Evolutionary conservation across 352 stramenopile species (phyloP).

Genomic region (Globisporangium mamillatum): DNA sequence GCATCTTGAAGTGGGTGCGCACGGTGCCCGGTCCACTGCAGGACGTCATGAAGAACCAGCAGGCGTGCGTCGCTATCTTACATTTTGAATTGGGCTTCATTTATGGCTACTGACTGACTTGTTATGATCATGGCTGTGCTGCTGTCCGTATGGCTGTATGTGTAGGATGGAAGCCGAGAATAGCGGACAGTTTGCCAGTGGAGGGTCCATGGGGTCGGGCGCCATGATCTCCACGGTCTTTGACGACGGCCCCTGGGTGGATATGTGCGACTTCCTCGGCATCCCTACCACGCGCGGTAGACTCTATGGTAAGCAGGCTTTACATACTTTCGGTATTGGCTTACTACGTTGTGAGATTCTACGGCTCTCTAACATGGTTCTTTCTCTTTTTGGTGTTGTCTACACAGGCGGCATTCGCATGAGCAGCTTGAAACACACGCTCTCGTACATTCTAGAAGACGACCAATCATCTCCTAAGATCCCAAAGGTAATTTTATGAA

Average conservation of each 20-base stretch:
- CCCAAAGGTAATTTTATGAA: constrained; percentile 30
- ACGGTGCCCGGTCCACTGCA: constrained; percentile 66
- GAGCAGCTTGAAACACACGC: constrained; percentile 52
- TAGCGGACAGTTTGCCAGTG: constrained; percentile 35
- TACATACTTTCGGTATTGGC: not conserved
- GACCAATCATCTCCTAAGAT: constrained; percentile 59
- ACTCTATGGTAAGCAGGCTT: constrained; percentile 50
- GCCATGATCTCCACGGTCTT: constrained; percentile 67
- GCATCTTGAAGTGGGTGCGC: constrained; percentile 77
- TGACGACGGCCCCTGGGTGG: constrained; percentile 77
- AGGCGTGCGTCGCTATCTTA: constrained; percentile 22
- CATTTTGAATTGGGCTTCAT: not conserved
- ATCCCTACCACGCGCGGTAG: constrained; percentile 43
- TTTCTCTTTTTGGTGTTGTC: not conserved
- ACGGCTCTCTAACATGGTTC: not conserved
- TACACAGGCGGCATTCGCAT: constrained; percentile 62
- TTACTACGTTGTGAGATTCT: not conserved
- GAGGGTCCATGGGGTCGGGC: constrained; percentile 34
- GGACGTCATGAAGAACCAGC: constrained; percentile 75
- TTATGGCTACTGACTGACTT: not conserved
- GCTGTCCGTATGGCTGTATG: not conserved
- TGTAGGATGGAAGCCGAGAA: constrained; percentile 44
- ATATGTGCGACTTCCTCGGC: constrained; percentile 67
- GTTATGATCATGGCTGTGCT: constrained; percentile 1
- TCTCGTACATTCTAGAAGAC: constrained; percentile 56